These are phyloP conservation scores for Lathyrus sativus DNA, from an alignment of 306 rosid species.

Conservation along the genomic window DNA sequence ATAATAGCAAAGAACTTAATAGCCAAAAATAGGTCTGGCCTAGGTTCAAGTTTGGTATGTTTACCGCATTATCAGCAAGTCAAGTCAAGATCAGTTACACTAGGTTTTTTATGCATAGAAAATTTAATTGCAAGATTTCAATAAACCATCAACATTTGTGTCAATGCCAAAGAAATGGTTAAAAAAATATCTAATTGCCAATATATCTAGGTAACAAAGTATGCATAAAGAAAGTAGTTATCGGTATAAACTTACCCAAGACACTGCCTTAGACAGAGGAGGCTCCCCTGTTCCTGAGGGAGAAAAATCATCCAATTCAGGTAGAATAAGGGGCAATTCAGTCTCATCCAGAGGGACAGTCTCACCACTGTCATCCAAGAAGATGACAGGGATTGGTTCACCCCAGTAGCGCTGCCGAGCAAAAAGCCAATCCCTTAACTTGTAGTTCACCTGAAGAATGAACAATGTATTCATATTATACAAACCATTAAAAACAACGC, in stretches of 20 bases:
- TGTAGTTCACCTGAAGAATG: slow-evolving; percentile 76
- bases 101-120: not conserved
- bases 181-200: slow-evolving; percentile 17
- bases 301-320: slow-evolving; percentile 95
- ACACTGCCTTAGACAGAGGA: slow-evolving; percentile 80
- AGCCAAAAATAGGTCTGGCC: slow-evolving; percentile 4
- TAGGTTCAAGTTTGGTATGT: slow-evolving; percentile 1
- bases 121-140: not conserved
- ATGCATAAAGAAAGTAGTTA: slow-evolving; percentile 26
- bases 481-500: slow-evolving; percentile 15
- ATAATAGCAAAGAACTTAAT: slow-evolving; percentile 15
- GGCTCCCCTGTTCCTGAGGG: slow-evolving; percentile 98
- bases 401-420: slow-evolving; percentile 99
- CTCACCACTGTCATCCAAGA: slow-evolving; percentile 73
- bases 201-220: slow-evolving; percentile 22
- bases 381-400: slow-evolving; percentile 94
- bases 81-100: slow-evolving; percentile 29
- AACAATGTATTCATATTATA: slow-evolving; percentile 35
- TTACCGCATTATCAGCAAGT: not conserved
- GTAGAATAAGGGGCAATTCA: slow-evolving; percentile 85
- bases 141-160: slow-evolving; percentile 6
- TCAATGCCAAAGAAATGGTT: slow-evolving; percentile 14
- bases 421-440: slow-evolving; percentile 99
- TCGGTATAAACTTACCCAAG: slow-evolving; percentile 63
- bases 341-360: slow-evolving; percentile 69